These are phyloP conservation scores for Plantago lanceolata DNA, from an alignment of 305 asterid species.

Conservation along the genomic window DNA sequence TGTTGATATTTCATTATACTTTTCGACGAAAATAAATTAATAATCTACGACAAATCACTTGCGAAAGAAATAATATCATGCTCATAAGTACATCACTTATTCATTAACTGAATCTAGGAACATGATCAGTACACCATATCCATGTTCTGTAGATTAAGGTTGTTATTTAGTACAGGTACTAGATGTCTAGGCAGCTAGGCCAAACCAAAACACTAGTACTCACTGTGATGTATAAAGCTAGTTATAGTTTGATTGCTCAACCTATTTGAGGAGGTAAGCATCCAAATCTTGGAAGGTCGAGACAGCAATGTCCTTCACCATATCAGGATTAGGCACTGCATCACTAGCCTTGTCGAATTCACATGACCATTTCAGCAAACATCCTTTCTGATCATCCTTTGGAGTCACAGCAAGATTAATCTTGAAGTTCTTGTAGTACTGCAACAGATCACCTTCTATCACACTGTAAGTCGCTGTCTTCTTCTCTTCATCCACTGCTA, in stretches of 20 bases:
- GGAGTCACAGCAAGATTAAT: conserved; percentile 23
- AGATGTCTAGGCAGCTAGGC: neutral
- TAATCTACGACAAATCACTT: too few relatives aligned
- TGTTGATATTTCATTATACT: too few relatives aligned
- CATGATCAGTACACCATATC: too few relatives aligned
- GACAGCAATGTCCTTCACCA: conserved; percentile 39
- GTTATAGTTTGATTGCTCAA: too few relatives aligned
- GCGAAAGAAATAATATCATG: too few relatives aligned
- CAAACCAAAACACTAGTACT: neutral
- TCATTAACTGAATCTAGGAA: neutral
- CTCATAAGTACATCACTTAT: neutral
- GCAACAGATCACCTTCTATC: conserved; percentile 41
- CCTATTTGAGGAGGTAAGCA: conserved; percentile 35
- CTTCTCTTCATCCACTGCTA: conserved; percentile 36
- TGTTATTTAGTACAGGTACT: neutral
- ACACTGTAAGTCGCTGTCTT: conserved; percentile 26
- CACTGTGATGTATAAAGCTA: too few relatives aligned
- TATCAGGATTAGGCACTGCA: conserved; percentile 36
- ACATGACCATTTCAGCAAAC: conserved; percentile 38
- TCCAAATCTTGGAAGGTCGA: conserved; percentile 39
- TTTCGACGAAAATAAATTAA: too few relatives aligned
- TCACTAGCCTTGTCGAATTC: conserved; percentile 39
- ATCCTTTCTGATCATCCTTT: conserved; percentile 31
- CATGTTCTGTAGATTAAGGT: neutral
- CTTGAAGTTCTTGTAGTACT: conserved; percentile 40